Evolutionary conservation across 176 grass and related monocot species (phyloP), one percentile per base, ranked within the genome.

Genomic region (Zizania latifolia): DNA sequence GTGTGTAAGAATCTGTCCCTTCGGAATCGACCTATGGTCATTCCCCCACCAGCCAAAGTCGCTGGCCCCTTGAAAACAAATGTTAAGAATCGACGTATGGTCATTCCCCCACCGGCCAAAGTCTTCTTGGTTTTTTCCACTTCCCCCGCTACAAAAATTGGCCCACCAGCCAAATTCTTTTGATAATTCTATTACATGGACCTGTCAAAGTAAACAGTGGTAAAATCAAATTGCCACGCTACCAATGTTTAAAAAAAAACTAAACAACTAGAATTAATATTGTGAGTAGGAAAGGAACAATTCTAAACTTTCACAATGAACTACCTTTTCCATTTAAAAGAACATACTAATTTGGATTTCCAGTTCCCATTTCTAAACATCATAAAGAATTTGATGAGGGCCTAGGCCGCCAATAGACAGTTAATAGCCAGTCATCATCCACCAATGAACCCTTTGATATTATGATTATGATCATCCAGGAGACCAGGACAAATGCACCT

Each of bases 231-330:
- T 40, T 69, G 69, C 21, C 46, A 69, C 11, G 7, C 21, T 69
- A 31, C n/a, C 8, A 79, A 65, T 35, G 10, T 37, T 11, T 13
- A 81, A 65, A 46, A 15, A n/a, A n/a, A 21, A 19, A 67, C 36
- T 14, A 12, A 35, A 29, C 43, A 30, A 12, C 23, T 55, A 0
- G 64, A 70, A 62, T 4, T 79, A 38, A 24, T 67, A 66, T 43
- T 57, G 82, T 4, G n/a, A 82, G 1, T 43, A 64, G 51, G 33
- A 10, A 43, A 2, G 5, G 6, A 68, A 56, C 53, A 57, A 57
- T 68, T 58, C 35, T 21, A 21, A 36, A 83, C 41, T 71, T 55
- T 82, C 22, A 64, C n/a, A 68, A 72, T 78, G 12, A 15, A 72
- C 13, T 31, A 33, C 23, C 38, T 2, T 36, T 77, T 86, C 29